A percentile compares a stretch with the other conserved stretches of the same genome.
Evolutionary conservation across 2,329 filamentous ascomycete species (phyloP).

Genomic region (Colletotrichum sp.): DNA sequence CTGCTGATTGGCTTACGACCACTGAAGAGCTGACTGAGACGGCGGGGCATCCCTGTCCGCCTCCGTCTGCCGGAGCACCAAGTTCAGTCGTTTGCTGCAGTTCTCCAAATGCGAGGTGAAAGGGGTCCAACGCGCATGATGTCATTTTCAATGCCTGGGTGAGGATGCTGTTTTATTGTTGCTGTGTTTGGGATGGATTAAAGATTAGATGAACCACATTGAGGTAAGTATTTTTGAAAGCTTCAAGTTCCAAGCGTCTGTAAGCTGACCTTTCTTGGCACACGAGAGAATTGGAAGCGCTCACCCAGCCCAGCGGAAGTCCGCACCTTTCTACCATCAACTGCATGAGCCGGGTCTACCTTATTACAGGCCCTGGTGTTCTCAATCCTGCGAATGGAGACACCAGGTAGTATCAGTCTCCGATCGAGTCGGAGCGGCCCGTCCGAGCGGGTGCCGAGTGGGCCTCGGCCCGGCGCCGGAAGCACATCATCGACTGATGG

Average conservation of each 20-base stretch:
- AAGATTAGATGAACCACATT: not conserved
- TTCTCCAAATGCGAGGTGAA: not conserved
- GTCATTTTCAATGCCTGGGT: not conserved
- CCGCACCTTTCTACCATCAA: not conserved
- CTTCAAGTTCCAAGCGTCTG: not conserved
- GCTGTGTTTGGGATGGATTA: not conserved
- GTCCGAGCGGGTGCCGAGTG: not conserved
- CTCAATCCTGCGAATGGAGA: not conserved
- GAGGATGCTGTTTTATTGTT: not conserved
- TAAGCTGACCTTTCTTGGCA: not conserved
- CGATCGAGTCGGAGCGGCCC: not conserved
- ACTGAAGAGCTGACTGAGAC: not conserved
- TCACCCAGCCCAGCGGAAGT: not conserved
- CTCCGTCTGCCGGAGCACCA: constrained; percentile 15
- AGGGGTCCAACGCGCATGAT: not conserved
- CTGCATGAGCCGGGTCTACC: not conserved
- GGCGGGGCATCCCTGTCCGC: not conserved
- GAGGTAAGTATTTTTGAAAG: not conserved
- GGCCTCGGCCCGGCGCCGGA: not conserved
- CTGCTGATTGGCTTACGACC: not conserved
- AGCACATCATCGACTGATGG: not conserved
- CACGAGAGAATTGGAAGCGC: not conserved
- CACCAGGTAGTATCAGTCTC: not conserved
- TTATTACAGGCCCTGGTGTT: rapidly evolving
- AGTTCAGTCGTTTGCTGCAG: rapidly evolving